Conservation (phyloP, 2,329 filamentous ascomycete species). For the Decorospora gaudefroyi region DNA sequence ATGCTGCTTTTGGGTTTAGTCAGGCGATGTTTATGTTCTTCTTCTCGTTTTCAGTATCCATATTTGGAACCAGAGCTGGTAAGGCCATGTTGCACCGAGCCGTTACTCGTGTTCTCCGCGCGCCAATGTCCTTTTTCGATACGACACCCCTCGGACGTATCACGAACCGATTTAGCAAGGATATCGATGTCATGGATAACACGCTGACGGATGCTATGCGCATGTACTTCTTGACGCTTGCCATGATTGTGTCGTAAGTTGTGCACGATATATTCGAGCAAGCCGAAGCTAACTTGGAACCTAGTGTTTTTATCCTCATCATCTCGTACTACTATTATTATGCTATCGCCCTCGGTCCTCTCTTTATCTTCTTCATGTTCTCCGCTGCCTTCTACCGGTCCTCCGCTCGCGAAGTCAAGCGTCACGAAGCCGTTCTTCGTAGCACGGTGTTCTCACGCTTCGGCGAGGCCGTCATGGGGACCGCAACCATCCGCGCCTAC, state of each 20-base stretch:
- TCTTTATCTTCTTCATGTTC: constrained; percentile 78
- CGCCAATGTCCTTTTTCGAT: constrained; percentile 89
- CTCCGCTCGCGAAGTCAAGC: constrained; percentile 91
- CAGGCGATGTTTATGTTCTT: constrained; percentile 62
- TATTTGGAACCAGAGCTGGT: constrained; percentile 79
- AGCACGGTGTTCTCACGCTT: constrained; percentile 91
- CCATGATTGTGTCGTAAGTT: constrained; percentile 66
- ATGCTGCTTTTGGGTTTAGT: constrained; percentile 19
- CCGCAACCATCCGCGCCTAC: constrained; percentile 86
- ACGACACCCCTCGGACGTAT: constrained; percentile 94
- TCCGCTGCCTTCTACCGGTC: constrained; percentile 86
- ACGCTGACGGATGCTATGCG: constrained; percentile 84
- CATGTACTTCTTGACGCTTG: constrained; percentile 87
- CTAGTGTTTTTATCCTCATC: constrained; percentile 79
- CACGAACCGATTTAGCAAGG: constrained; percentile 93
- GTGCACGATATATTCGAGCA: not conserved
- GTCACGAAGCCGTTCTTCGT: constrained; percentile 86
- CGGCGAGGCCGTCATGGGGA: constrained; percentile 81
- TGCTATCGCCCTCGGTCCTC: constrained; percentile 67
- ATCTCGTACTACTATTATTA: constrained; percentile 97
- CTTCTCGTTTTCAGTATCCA: constrained; percentile 78
- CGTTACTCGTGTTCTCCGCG: constrained; percentile 71
- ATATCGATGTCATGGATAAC: constrained; percentile 97
- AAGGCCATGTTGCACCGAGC: constrained; percentile 80
- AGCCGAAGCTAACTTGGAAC: constrained; percentile 12